Conservation (phyloP, 2,329 filamentous ascomycete species). For the Cadophora sp. region DNA sequence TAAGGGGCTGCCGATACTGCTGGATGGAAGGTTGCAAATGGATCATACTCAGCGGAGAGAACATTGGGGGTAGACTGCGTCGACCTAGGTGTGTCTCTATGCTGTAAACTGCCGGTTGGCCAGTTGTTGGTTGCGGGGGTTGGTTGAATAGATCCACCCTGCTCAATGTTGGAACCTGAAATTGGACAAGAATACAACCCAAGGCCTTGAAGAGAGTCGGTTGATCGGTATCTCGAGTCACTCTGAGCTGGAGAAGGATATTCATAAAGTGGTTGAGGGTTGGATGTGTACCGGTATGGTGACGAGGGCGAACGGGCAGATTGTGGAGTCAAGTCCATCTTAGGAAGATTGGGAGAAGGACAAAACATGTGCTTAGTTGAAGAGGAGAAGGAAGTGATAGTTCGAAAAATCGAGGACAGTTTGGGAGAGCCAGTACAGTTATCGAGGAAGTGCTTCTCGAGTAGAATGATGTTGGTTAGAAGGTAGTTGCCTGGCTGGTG, state of each 20-base stretch:
- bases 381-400: conserved; percentile 15
- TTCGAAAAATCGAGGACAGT: conserved; percentile 24
- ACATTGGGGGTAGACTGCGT: conserved; percentile 49
- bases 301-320: conserved; percentile 42
- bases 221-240: conserved; percentile 40
- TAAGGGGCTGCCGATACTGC: conserved; percentile 50
- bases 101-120: conserved; percentile 37
- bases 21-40: conserved; percentile 56
- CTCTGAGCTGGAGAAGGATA: conserved; percentile 45
- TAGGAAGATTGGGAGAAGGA: conserved; percentile 31
- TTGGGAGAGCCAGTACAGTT: conserved; percentile 25
- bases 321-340: conserved; percentile 45
- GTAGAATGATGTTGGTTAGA: conserved; percentile 13
- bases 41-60: conserved; percentile 57
- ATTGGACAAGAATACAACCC: conserved; percentile 43
- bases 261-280: conserved; percentile 42
- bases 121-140: conserved; percentile 38
- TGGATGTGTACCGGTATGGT: conserved; percentile 40
- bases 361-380: conserved; percentile 22
- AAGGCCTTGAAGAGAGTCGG: conserved; percentile 40
- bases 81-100: conserved; percentile 37
- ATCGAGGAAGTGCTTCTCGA: conserved; percentile 18
- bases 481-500: conserved; percentile 30
- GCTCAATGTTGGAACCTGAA: conserved; percentile 38
- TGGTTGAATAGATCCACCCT: conserved; percentile 33